Percentiles rank a stretch among this genome's conserved stretches.
Conservation (phyloP, 306 rosid genomes). For the Fragaria iinumae region DNA sequence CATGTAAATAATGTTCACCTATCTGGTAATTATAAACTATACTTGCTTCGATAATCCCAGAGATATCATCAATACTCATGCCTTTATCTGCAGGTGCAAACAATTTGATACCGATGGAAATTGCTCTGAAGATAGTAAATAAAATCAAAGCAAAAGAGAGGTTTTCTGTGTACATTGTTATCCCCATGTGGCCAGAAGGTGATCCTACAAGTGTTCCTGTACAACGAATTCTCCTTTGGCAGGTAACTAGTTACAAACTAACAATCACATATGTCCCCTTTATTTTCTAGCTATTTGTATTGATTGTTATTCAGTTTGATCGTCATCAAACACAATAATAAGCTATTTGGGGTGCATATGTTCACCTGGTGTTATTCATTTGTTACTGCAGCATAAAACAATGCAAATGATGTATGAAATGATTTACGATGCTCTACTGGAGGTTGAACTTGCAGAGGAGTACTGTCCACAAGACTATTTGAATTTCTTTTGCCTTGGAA, state of each 20-base stretch:
- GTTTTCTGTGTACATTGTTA: conserved; percentile 56
- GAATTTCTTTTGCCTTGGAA: conserved; percentile 96
- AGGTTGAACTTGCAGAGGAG: conserved; percentile 62
- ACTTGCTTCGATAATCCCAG: no score
- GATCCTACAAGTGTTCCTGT: conserved; percentile 52
- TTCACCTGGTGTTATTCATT: no score
- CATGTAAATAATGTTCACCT: no score
- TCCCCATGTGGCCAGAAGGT: conserved; percentile 98
- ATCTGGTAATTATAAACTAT: no score
- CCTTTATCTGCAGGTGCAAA: conserved; percentile 45
- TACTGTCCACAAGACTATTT: conserved; percentile 81
- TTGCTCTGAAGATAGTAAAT: conserved; percentile 62
- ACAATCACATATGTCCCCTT: no score
- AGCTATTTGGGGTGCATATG: no score
- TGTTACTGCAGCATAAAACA: conserved; percentile 61
- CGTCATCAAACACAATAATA: no score
- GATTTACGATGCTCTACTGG: conserved; percentile 61
- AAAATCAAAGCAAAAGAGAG: conserved; percentile 71
- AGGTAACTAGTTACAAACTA: no score
- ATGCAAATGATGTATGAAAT: conserved; percentile 94
- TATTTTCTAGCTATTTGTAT: no score
- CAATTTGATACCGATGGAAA: conserved; percentile 81
- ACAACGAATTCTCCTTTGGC: conserved; percentile 84
- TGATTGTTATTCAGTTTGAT: no score
- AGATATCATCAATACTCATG: no score